Percentiles rank a stretch among this genome's conserved stretches.
phyloP scores from a whole-genome alignment of 805 yeast species.

The Yarrowia sp. region DNA sequence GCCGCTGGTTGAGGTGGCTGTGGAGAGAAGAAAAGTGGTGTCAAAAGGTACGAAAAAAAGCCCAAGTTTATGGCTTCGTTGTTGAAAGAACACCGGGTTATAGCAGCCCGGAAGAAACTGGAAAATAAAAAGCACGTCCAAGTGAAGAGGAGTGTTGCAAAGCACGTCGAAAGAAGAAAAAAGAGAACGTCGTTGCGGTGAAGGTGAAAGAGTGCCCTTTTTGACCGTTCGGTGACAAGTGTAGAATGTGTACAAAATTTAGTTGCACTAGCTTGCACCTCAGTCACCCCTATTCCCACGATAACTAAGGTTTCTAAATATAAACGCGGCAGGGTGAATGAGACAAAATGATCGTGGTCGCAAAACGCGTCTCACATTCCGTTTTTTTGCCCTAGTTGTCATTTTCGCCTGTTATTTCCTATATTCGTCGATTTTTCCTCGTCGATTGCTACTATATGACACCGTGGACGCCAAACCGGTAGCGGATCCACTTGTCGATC shows the following conservation, averaged over 20 bases:
- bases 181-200: conserved; percentile 9
- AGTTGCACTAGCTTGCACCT: conserved; percentile 21
- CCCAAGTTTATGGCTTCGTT: neutral
- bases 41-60: neutral
- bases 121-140: conserved; percentile 5
- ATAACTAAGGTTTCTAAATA: conserved; percentile 24
- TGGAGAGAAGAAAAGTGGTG: conserved; percentile 1
- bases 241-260: neutral
- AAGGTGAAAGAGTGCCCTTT: conserved; percentile 7
- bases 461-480: neutral
- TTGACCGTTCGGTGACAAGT: conserved; percentile 1
- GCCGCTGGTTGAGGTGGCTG: neutral
- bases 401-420: no score
- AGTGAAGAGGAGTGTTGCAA: neutral
- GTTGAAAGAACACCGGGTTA: conserved; percentile 10
- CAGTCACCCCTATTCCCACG: conserved; percentile 20
- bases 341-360: conserved; percentile 1
- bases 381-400: no score
- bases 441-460: no score
- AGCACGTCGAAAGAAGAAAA: neutral
- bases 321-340: conserved; percentile 25
- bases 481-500: neutral
- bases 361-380: neutral
- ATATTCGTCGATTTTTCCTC: no score
- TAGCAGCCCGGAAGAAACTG: conserved; percentile 18